Evolutionary conservation across 192 early-diverging fungal species (phyloP).

Genomic region (Polychytrium aggregatum): DNA sequence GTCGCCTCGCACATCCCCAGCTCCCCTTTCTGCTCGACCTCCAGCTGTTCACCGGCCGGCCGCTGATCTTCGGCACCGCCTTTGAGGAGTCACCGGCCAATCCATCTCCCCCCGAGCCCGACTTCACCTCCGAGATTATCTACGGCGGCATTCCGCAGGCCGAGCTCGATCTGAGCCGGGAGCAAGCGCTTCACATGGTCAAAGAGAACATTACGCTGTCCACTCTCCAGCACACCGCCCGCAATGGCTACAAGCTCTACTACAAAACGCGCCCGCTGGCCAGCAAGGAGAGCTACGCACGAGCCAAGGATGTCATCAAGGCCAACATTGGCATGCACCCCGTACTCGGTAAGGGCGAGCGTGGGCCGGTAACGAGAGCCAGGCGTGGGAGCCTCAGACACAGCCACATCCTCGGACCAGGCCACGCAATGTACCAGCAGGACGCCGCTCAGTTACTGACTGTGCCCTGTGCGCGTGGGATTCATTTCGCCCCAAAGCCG

Average conservation of each 20-base stretch:
- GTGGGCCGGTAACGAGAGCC: conserved; percentile 2
- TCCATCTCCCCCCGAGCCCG: conserved; percentile 7
- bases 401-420: too few relatives aligned
- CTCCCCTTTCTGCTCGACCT: conserved; percentile 87
- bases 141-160: conserved; percentile 65
- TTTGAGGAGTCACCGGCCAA: conserved; percentile 2
- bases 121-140: conserved; percentile 64
- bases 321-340: conserved; percentile 65
- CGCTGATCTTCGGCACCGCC: conserved; percentile 40
- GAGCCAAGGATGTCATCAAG: conserved; percentile 74
- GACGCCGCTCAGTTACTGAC: too few relatives aligned
- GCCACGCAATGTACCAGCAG: too few relatives aligned
- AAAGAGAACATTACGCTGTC: conserved; percentile 51
- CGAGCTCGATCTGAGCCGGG: conserved; percentile 56
- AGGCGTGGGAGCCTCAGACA: too few relatives aligned
- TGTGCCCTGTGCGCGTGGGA: too few relatives aligned
- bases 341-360: conserved; percentile 44
- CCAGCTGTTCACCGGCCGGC: conserved; percentile 79
- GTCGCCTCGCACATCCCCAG: too few relatives aligned
- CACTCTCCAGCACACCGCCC: conserved; percentile 49
- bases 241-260: conserved; percentile 83
- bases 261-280: conserved; percentile 70
- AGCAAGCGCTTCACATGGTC: conserved; percentile 58
- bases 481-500: conserved; percentile 5
- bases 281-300: conserved; percentile 71